phyloP scores from a whole-genome alignment of 768 basidiomycete genomes.

The Macrolepiota dolichaula region DNA sequence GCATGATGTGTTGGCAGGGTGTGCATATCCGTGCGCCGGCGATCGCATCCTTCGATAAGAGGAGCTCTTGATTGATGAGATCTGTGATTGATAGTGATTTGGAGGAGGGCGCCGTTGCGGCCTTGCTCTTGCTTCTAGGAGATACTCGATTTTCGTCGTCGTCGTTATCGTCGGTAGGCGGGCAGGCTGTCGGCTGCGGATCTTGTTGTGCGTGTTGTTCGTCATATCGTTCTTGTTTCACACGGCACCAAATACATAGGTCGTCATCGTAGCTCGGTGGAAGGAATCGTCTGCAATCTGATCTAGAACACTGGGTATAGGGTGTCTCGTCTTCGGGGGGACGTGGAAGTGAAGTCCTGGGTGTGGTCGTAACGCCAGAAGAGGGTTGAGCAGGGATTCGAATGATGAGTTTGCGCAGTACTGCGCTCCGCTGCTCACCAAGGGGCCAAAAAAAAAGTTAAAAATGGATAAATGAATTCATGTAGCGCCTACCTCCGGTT shows the following conservation, averaged over 20 bases:
- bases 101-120: neutral
- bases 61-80: neutral
- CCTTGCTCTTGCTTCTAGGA: neutral
- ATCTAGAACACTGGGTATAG: neutral
- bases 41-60: neutral
- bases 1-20: conserved; percentile 5
- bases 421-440: neutral
- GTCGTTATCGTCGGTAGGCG: too few relatives aligned
- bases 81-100: neutral
- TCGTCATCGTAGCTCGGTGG: neutral
- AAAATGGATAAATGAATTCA: neutral
- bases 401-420: neutral
- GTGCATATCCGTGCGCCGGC: conserved; percentile 3
- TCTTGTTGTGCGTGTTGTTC: neutral
- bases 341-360: neutral
- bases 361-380: neutral
- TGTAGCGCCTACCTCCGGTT: conserved; percentile 1
- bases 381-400: neutral
- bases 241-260: conserved; percentile 2
- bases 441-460: neutral
- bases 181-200: neutral
- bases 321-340: neutral
- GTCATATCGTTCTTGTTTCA: neutral
- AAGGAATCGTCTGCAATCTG: neutral
- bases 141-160: neutral